Evolutionary conservation across 2,329 filamentous ascomycete genomes (phyloP).

Genomic region (Aspergillus caelatus): DNA sequence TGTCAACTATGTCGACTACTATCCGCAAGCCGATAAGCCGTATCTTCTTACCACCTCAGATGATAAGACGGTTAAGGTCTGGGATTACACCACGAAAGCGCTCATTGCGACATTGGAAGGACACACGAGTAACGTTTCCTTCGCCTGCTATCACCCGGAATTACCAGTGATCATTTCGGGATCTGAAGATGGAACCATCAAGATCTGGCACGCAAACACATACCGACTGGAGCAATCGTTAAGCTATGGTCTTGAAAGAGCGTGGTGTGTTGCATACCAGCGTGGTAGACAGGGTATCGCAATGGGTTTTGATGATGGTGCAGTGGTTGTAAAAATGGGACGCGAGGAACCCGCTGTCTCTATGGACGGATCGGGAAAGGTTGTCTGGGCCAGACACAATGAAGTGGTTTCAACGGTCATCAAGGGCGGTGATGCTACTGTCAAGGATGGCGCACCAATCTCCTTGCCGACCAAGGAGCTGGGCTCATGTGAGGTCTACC

Average conservation of each 20-base stretch:
- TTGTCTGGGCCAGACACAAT: constrained; percentile 94
- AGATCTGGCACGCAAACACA: constrained; percentile 98
- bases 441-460: constrained; percentile 89
- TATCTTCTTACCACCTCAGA: constrained; percentile 97
- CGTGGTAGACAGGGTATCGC: constrained; percentile 92
- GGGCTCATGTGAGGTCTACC: constrained; percentile 94
- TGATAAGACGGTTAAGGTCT: constrained; percentile 94
- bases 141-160: constrained; percentile 96
- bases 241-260: constrained; percentile 92
- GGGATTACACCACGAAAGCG: constrained; percentile 99
- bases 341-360: constrained; percentile 96
- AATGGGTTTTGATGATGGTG: constrained; percentile 96
- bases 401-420: constrained; percentile 95
- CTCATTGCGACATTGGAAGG: constrained; percentile 95
- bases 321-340: constrained; percentile 96
- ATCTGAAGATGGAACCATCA: constrained; percentile 94
- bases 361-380: constrained; percentile 94
- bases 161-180: constrained; percentile 96
- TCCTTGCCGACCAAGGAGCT: constrained; percentile 89
- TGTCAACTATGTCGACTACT: constrained; percentile 95
- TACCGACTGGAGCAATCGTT: constrained; percentile 94
- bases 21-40: constrained; percentile 68
- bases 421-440: constrained; percentile 78
- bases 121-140: constrained; percentile 97
- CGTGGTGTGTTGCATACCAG: constrained; percentile 97